Percentiles rank a stretch among this genome's conserved stretches.
Evolutionary conservation across 176 grass and related monocot species (phyloP).

Genomic region (Guadua angustifolia): DNA sequence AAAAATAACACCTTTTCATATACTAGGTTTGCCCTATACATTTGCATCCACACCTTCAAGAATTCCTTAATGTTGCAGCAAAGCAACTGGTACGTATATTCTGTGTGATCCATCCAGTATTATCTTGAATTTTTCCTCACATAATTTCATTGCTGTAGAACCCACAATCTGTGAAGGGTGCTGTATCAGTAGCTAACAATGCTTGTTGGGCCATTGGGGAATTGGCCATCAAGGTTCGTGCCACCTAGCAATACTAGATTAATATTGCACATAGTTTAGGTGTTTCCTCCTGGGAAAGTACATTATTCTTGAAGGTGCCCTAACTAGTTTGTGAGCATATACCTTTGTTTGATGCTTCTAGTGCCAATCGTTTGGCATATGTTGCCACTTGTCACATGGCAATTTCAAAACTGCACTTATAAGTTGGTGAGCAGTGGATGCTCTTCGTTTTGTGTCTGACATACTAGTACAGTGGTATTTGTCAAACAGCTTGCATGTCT

Average conservation of each 20-base stretch:
- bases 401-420: conserved; percentile 1
- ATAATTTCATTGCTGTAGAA: conserved; percentile 55
- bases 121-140: conserved; percentile 38
- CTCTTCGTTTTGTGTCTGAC: neutral
- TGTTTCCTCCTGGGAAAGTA: neutral
- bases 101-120: conserved; percentile 12
- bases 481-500: neutral
- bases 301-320: neutral
- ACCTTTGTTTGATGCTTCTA: neutral
- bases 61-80: conserved; percentile 89
- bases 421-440: neutral
- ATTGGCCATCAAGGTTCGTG: conserved; percentile 85
- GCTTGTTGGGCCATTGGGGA: conserved; percentile 99
- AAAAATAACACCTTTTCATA: conserved; percentile 20
- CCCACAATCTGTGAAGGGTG: conserved; percentile 75
- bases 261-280: neutral
- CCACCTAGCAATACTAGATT: neutral
- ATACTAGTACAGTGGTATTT: neutral
- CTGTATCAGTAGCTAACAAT: conserved; percentile 93
- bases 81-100: conserved; percentile 78
- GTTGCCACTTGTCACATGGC: conserved; percentile 4
- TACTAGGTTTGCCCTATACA: conserved; percentile 89
- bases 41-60: conserved; percentile 73
- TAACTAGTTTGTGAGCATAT: neutral
- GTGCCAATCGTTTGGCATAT: neutral